Base-by-base conservation (phyloP, 495 filamentous ascomycete species). In the Talaromyces trachyspermus region DNA sequence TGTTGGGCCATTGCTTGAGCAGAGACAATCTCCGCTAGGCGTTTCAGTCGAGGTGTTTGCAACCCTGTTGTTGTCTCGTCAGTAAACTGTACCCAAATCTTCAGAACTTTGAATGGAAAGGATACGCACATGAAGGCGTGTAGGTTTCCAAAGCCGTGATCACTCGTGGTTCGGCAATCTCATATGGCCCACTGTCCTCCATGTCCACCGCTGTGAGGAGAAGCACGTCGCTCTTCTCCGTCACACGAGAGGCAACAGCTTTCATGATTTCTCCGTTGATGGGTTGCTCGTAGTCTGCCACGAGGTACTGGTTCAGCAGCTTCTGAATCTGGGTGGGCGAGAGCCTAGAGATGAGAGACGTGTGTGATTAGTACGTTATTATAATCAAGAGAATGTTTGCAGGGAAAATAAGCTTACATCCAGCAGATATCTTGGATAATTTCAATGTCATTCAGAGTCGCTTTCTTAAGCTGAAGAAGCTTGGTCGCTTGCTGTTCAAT, bases 251-350 rank as follows among this genome's bases (percentile, higher is more conserved):
- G 6, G 94, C 94, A 29, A 99, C 94, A 12, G 94, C 94, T 68
- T 97, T 97, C 94, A 99, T 97, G 59, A 99, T 99, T 58, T 99
- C 94, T 58, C 91, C 91, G 51, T 99, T 97, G 64, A 99, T 99
- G 25, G 94, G 94, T 65, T 96, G 91, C 66, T 99, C 94, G 63
- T 99, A 99, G 68, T 99, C 94, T 17, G 94, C 94, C 17, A 97
- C 91, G 33, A 99, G 81, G 58, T 99, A 99, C 61, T 97, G 94
- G 65, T 99, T 99, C 51, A 99, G 72, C 10, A 99, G 77, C 69
- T 99, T 99, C 60, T 99, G 94, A 46, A 99, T 99, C 63, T 99
- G 94, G 63, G 95, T 97, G 14, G 94, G 90, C 0, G 92, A 96
- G 30, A 99, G 83, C 88, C 86, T 88, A 47, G 18, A 43, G 24